Conservation (phyloP, 139 green algal species). For the Yamagishiella unicocca region DNA sequence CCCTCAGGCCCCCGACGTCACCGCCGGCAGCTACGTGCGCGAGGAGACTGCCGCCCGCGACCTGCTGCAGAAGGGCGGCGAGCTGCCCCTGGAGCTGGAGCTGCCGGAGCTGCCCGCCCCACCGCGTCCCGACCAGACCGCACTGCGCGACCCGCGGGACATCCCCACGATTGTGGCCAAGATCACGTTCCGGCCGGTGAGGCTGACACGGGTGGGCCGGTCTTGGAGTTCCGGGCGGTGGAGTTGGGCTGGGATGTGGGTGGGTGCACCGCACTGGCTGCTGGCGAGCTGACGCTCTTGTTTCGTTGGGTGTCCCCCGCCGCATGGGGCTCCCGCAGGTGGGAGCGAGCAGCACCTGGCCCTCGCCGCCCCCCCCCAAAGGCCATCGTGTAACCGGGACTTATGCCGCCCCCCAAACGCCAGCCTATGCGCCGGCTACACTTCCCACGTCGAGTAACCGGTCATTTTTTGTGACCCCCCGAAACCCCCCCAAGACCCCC, state of each 20-base stretch:
- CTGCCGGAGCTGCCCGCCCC: not conserved
- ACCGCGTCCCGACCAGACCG: slow-evolving; percentile 6
- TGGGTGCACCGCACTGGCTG: not conserved
- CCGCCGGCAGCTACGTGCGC: slow-evolving; percentile 24
- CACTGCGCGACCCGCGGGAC: not conserved
- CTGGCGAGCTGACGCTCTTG: no score
- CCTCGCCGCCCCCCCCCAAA: no score
- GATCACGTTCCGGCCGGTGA: not conserved
- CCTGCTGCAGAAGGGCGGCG: not conserved
- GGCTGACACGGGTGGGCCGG: not conserved
- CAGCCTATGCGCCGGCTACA: no score
- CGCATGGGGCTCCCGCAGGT: no score
- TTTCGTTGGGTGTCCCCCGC: no score
- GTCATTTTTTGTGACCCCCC: no score
- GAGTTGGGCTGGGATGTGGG: not conserved
- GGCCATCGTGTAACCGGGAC: no score
- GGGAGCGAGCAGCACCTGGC: no score
- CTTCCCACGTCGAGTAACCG: no score
- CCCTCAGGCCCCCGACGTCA: slow-evolving; percentile 31
- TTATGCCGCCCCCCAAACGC: no score
- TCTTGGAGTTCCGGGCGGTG: not conserved
- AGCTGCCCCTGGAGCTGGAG: slow-evolving; percentile 27
- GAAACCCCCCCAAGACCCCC: no score
- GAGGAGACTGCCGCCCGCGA: slow-evolving; percentile 17
- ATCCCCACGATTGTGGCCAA: not conserved